Evolutionary conservation across 2,329 filamentous ascomycete species (phyloP), one percentile per base, ranked within the genome.

Genomic region (Alternaria infectoria): DNA sequence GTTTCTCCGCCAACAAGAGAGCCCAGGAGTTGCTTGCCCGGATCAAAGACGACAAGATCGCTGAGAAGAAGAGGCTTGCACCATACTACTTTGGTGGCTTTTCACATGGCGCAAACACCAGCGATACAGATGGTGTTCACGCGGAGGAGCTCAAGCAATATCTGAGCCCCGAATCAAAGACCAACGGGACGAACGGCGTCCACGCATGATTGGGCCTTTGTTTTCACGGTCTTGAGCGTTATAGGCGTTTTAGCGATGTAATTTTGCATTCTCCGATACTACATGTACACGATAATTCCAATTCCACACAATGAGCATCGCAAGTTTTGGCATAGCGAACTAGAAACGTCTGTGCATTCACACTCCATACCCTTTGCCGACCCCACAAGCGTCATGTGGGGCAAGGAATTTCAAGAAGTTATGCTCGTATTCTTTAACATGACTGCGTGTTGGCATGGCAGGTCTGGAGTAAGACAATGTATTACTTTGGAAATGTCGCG

Each of bases 51-150:
- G 76, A 78, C 44, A 75, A 73, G 57, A 65, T 75, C 17, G 66
- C 71, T 7, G 73, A 77, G 58, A 77, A 78, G 67, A 70, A 69
- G 65, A 65, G 74, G n/a, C 68, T 78, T n/a, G 75, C 75, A 5
- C 74, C 75, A 2, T 78, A 78, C 61, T 78, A 76, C 50, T 72
- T 78, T 50, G 75, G 75, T 9, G 75, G 75, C 3, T 78, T 78
- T 44, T 63, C 72, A 3, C 71, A 76, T 50, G 75, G 75, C 36
- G 74, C 75, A 26, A 78, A 78, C 30, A 67, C 71, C 15, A 75
- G 67, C 32, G 62, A 70, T 32, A 72, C 69, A 0, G 67, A 74
- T 40, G 74, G 75, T 19, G 75, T 78, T 2, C 75, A 78, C 47
- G 74, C 68, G 0, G 67, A 69, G 26, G 75, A 78, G 43, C 54